A percentile compares a stretch with the other conserved stretches of the same genome.
Evolutionary conservation across 2,329 filamentous ascomycete species (phyloP).

Genomic region (Cladophialophora carrionii): DNA sequence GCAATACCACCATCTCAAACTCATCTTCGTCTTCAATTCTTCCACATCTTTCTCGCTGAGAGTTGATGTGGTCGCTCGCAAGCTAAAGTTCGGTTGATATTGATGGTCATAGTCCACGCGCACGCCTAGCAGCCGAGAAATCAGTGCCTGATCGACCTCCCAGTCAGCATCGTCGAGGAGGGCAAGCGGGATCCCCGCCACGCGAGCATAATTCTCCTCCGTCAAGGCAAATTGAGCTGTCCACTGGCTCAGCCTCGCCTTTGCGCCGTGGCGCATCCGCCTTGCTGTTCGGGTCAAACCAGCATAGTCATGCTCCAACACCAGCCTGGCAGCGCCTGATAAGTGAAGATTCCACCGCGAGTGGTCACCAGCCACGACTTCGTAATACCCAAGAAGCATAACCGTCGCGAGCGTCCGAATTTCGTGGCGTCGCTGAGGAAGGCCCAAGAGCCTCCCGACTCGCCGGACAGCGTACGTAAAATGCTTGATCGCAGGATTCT

Average conservation of each 20-base stretch:
- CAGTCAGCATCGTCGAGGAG: slow-evolving; percentile 50
- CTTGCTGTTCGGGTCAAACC: slow-evolving; percentile 73
- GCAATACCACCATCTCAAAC: slow-evolving; percentile 93
- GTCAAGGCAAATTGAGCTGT: slow-evolving; percentile 41
- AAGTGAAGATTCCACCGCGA: slow-evolving; percentile 95
- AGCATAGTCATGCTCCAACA: slow-evolving; percentile 79
- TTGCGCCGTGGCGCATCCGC: slow-evolving; percentile 60
- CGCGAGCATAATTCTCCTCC: slow-evolving; percentile 37
- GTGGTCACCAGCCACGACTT: slow-evolving; percentile 92
- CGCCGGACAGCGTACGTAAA: slow-evolving; percentile 84
- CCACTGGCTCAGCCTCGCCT: slow-evolving; percentile 42
- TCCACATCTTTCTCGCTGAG: slow-evolving; percentile 67
- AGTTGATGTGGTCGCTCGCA: slow-evolving; percentile 28
- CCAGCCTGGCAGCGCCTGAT: slow-evolving; percentile 72
- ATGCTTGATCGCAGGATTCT: slow-evolving; percentile 83
- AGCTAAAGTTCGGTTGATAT: slow-evolving; percentile 44
- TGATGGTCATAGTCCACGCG: slow-evolving; percentile 61
- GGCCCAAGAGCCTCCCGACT: slow-evolving; percentile 73
- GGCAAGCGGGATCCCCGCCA: slow-evolving; percentile 46
- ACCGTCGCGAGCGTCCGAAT: slow-evolving; percentile 86
- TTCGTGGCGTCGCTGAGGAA: slow-evolving; percentile 69
- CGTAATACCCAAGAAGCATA: slow-evolving; percentile 84
- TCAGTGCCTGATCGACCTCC: slow-evolving; percentile 60
- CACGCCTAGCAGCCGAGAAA: slow-evolving; percentile 62
- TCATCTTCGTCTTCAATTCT: slow-evolving; percentile 77